Evolutionary conservation across 495 filamentous ascomycete species (phyloP).

Genomic region (Lasiosphaeris hirsuta): DNA sequence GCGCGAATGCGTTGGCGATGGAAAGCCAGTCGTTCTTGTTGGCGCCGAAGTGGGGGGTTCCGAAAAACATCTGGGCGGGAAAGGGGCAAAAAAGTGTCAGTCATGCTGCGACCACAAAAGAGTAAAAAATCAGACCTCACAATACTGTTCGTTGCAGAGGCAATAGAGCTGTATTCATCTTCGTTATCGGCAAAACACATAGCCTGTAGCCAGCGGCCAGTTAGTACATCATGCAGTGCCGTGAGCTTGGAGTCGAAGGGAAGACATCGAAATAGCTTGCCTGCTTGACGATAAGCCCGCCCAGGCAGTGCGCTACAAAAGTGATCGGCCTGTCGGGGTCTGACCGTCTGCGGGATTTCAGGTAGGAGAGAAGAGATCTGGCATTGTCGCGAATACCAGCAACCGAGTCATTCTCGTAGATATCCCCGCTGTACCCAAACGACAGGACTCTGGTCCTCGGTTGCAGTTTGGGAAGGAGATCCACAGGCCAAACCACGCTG

Average conservation of each 20-base stretch:
- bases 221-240: too few species aligned
- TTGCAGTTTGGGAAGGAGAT: not conserved
- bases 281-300: conserved; percentile 18
- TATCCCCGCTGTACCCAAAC: conserved; percentile 18
- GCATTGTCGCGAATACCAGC: conserved; percentile 14
- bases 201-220: too few species aligned
- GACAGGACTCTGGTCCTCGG: conserved; percentile 14
- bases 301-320: conserved; percentile 17
- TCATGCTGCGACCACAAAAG: not conserved
- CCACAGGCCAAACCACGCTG: conserved; percentile 6
- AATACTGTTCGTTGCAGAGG: conserved; percentile 1
- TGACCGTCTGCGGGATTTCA: not conserved
- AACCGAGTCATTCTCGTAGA: conserved; percentile 10
- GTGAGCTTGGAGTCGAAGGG: too few species aligned
- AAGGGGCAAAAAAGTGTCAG: too few species aligned
- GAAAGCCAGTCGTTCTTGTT: conserved; percentile 1
- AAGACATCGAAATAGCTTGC: too few species aligned
- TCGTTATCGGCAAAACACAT: conserved; percentile 11
- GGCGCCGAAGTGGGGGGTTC: conserved; percentile 16
- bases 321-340: conserved; percentile 5
- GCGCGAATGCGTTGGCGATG: conserved; percentile 10
- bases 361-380: conserved; percentile 9
- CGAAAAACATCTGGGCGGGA: conserved; percentile 15
- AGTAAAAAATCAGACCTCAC: not conserved
- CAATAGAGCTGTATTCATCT: not conserved